Conservation (phyloP, 2,329 filamentous ascomycete species). For the Mycogone perniciosa region DNA sequence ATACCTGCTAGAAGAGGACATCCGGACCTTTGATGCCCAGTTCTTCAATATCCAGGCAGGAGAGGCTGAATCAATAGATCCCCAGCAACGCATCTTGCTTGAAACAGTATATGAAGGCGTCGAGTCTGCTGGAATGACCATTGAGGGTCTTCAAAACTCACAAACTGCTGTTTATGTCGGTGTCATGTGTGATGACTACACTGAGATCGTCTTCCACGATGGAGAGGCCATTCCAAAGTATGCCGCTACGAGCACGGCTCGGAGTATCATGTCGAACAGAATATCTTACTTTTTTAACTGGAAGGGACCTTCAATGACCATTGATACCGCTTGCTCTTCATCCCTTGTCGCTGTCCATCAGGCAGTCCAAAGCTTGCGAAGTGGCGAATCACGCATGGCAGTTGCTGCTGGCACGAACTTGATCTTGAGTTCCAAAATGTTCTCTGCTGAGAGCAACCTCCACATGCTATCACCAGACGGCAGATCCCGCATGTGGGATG, state of each 20-base stretch:
- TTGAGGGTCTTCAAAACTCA: conserved; percentile 16
- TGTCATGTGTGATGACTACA: conserved; percentile 30
- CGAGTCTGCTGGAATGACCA: conserved; percentile 27
- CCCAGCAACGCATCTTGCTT: conserved; percentile 21
- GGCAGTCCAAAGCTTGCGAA: conserved; percentile 21
- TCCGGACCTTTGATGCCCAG: conserved; percentile 33
- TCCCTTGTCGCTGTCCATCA: conserved; percentile 41
- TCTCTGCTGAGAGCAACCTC: conserved; percentile 8
- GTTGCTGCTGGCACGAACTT: background rate
- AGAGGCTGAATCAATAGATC: conserved; percentile 14
- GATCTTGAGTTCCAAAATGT: background rate
- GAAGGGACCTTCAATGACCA: conserved; percentile 39
- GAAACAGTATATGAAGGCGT: conserved; percentile 36
- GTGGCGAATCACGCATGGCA: conserved; percentile 16
- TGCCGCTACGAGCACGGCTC: conserved; percentile 36
- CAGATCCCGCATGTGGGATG: conserved; percentile 33
- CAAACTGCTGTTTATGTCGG: conserved; percentile 33
- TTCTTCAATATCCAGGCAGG: conserved; percentile 20
- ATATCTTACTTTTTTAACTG: conserved; percentile 44
- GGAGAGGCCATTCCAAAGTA: conserved; percentile 29
- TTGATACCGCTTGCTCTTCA: conserved; percentile 48
- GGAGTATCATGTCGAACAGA: conserved; percentile 37
- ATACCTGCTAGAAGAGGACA: conserved; percentile 31
- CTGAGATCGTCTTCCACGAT: conserved; percentile 25
- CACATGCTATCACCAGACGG: conserved; percentile 18